These are phyloP conservation scores for Actinomucor elegans DNA, from an alignment of 371 early-diverging fungal species.

Conservation along the genomic window DNA sequence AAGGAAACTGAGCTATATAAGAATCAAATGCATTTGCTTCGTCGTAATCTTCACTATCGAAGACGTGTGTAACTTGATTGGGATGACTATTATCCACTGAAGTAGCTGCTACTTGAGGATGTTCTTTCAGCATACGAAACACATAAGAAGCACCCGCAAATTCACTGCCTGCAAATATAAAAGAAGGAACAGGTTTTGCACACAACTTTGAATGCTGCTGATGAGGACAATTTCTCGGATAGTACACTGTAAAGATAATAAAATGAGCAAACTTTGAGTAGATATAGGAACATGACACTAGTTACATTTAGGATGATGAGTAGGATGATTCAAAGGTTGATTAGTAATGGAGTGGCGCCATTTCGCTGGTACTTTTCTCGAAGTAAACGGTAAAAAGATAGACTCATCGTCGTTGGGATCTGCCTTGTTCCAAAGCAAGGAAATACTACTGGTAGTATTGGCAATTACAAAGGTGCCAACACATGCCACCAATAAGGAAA, in stretches of 20 bases:
- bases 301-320: conserved; percentile 33
- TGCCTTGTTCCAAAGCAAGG: conserved; percentile 3
- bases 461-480: conserved; percentile 2
- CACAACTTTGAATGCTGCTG: conserved; percentile 29
- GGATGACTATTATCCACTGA: conserved; percentile 17
- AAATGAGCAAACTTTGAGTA: neutral
- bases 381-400: conserved; percentile 30
- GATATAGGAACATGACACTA: too few relatives aligned
- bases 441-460: neutral
- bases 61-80: neutral
- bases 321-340: conserved; percentile 10
- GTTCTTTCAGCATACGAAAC: conserved; percentile 45
- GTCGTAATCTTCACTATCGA: conserved; percentile 16
- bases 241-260: conserved; percentile 33
- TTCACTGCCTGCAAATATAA: conserved; percentile 61
- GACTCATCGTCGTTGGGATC: conserved; percentile 24
- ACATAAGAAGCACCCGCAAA: conserved; percentile 46
- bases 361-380: conserved; percentile 19
- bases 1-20: conserved; percentile 40
- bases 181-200: conserved; percentile 57
- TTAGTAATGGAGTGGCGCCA: conserved; percentile 28
- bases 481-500: conserved; percentile 8
- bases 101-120: conserved; percentile 50
- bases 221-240: conserved; percentile 48
- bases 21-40: conserved; percentile 35